Evolutionary conservation across 2,329 filamentous ascomycete species (phyloP), one percentile per base, ranked within the genome.

Genomic region (Diplodia scrobiculata): DNA sequence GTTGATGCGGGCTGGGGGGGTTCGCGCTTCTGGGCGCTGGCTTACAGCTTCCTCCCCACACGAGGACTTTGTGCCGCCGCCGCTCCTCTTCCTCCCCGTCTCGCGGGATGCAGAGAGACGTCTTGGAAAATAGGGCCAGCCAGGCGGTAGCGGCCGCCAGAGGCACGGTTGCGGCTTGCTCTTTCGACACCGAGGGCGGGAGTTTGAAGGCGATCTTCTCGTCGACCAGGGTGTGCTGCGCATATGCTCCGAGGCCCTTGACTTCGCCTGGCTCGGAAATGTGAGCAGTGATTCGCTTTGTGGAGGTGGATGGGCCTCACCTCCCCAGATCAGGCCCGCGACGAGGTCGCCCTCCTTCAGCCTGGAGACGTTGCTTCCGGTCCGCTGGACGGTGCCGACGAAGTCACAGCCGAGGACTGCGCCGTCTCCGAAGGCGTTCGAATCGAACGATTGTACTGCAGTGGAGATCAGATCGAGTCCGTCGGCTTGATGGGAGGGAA

Each of bases 1-100:
- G n/a, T n/a, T n/a, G n/a, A n/a, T n/a, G n/a, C n/a, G n/a, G n/a
- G n/a, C n/a, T n/a, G n/a, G n/a, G n/a, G n/a, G n/a, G n/a, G n/a
- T n/a, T n/a, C n/a, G n/a, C n/a, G n/a, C 4, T 32, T 32, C 29
- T 32, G 19, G 45, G 68, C 69, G 70, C 73, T 71, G 5, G 29
- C 29, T 32, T 32, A 76, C 79, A 81, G 45, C 79, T 81, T 38
- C 79, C 80, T 25, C 78, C 80, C 78, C 78, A 83, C 14, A 82
- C 72, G 5, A 83, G 71, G 3, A 83, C 70, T 32, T 69, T 72
- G 7, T 11, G 53, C 51, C 13, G 6, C 9, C 17, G 17, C 5
- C n/a, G n/a, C n/a, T n/a, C n/a, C n/a, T n/a, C n/a, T n/a, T 7
- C 29, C n/a, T 17, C 58, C 67, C 13, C 10, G 5, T 36, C 69